Evolutionary conservation across 495 filamentous ascomycete genomes (phyloP).

Genomic region (Xeromyces bisporus): DNA sequence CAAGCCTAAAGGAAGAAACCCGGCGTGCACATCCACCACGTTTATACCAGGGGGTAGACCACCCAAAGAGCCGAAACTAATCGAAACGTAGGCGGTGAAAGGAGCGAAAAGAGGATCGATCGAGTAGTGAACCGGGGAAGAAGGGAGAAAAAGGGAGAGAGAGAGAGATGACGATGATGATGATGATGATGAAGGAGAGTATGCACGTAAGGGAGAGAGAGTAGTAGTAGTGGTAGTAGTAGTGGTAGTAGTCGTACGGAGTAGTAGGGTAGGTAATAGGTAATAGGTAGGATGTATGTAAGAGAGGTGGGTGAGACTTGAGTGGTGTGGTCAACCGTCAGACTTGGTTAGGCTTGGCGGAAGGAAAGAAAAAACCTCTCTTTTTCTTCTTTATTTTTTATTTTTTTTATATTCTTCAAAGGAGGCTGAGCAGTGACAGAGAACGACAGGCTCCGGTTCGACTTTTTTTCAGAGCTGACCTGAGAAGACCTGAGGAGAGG

Average conservation of each 20-base stretch:
- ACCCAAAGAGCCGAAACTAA: background rate
- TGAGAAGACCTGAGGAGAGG: too few species aligned
- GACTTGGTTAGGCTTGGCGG: background rate
- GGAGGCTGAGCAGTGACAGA: background rate
- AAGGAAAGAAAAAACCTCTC: background rate
- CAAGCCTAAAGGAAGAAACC: constrained; percentile 21
- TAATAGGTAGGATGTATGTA: too few species aligned
- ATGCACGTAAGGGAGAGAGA: too few species aligned
- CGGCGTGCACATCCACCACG: constrained; percentile 26
- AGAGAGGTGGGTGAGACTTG: too few species aligned
- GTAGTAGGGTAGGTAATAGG: too few species aligned
- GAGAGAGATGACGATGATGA: too few species aligned
- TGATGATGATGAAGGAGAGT: too few species aligned
- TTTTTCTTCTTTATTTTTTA: background rate
- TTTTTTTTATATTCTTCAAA: background rate
- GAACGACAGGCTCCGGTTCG: background rate
- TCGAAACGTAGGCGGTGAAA: background rate
- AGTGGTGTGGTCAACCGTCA: too few species aligned
- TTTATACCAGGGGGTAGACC: constrained; percentile 11
- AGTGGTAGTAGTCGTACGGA: too few species aligned
- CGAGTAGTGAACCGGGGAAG: constrained; percentile 3
- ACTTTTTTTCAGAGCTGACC: too few species aligned
- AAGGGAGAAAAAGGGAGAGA: constrained; percentile 1
- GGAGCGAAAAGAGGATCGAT: background rate
- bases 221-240: too few species aligned